phyloP scores from a whole-genome alignment of 2,329 filamentous ascomycete species.

The Colletotrichum camelliae region DNA sequence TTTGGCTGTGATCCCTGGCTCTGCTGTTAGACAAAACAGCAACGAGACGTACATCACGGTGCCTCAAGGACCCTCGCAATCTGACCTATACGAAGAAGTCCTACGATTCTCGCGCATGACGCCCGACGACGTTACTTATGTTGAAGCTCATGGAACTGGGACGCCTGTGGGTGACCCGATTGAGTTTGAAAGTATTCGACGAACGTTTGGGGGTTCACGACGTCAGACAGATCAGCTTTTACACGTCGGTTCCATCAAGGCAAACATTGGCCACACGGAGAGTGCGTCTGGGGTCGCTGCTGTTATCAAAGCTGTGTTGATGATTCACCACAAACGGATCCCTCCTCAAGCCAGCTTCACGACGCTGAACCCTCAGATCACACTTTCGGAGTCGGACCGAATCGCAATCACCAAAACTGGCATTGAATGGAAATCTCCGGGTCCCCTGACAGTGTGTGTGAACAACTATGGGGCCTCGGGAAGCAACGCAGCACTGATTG shows the following conservation, averaged over 20 bases:
- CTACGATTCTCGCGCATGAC: conserved; percentile 38
- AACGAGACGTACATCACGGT: conserved; percentile 34
- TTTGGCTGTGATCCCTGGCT: conserved; percentile 42
- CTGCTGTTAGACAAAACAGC: conserved; percentile 47
- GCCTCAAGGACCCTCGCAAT: conserved; percentile 24
- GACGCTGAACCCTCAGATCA: conserved; percentile 31
- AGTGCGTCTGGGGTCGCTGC: conserved; percentile 28
- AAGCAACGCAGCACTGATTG: conserved; percentile 26
- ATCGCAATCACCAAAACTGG: background rate
- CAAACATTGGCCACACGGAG: conserved; percentile 48
- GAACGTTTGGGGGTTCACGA: conserved; percentile 35
- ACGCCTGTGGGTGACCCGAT: conserved; percentile 41
- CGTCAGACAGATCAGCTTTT: background rate
- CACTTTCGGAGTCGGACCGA: background rate
- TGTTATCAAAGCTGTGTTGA: conserved; percentile 28
- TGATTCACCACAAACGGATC: conserved; percentile 28
- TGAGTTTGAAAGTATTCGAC: conserved; percentile 56
- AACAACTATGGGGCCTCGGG: conserved; percentile 41
- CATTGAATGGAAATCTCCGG: background rate
- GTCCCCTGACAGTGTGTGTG: conserved; percentile 31
- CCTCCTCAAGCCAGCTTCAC: conserved; percentile 27
- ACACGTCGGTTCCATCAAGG: conserved; percentile 4
- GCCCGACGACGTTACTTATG: background rate
- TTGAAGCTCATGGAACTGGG: conserved; percentile 52
- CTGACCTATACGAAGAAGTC: conserved; percentile 53